Conservation (phyloP, 2,329 filamentous ascomycete genomes). For the Monosporascus sp. region DNA sequence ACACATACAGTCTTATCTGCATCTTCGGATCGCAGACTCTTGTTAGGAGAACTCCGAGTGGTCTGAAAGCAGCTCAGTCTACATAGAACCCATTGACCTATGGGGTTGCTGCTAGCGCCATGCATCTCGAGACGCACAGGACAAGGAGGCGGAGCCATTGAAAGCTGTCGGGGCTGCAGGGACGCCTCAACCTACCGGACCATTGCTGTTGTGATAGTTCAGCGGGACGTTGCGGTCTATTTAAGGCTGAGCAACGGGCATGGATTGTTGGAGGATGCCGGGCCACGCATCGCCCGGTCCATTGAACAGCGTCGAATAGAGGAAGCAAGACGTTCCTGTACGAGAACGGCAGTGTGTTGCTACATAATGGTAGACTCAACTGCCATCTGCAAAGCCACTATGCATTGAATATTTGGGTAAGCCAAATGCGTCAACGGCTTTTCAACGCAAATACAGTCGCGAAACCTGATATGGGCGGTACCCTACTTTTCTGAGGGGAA, state of each 20-base stretch:
- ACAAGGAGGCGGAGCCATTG: background rate
- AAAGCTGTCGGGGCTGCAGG: background rate
- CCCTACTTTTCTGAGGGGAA: too few species aligned
- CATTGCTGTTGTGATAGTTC: background rate
- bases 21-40: slow-evolving; percentile 80
- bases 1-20: slow-evolving; percentile 72
- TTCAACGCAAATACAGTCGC: background rate
- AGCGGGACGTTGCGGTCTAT: background rate
- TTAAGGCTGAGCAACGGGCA: background rate
- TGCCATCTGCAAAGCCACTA: too few species aligned
- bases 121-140: background rate
- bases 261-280: background rate
- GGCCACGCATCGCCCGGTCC: background rate
- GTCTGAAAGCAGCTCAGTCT: background rate
- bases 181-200: background rate
- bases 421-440: background rate
- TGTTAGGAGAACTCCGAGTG: slow-evolving; percentile 77
- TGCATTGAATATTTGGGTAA: background rate
- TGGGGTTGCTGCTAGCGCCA: background rate
- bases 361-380: too few species aligned
- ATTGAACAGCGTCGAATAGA: too few species aligned
- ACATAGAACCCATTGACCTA: background rate
- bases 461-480: too few species aligned
- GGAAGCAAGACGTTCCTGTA: too few species aligned
- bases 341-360: too few species aligned